Base-by-base conservation (phyloP, 2,329 filamentous ascomycete species). In the Stachybotrys chartarum region DNA sequence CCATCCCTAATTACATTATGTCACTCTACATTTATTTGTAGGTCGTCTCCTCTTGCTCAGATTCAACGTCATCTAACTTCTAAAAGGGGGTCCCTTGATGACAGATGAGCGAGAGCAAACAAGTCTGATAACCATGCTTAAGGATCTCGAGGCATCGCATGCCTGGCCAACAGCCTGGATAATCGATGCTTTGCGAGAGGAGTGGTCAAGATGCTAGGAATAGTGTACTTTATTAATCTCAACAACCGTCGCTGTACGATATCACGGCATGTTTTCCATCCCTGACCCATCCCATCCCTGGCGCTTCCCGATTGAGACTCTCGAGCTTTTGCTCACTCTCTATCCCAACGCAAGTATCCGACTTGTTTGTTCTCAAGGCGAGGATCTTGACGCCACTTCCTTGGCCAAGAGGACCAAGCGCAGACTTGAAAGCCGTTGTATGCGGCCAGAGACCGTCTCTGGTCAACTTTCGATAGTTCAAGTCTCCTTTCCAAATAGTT, bases 401-500 rank as follows among this genome's bases (percentile, higher is more conserved):
- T 5, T 74, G 74, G 4, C 84, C 85, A 32, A 88, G 68, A 1
- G 83, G 82, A 1, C 85, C 85, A 58, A 88, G 81, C 6, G 85
- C 84, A 47, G 79, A 74, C 14, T 75, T 72, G 69, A 88, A 88
- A 2, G 81, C 79, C 5, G 84, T 87, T 1, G 83, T 84, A 14
- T 84, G 73, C 59, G 80, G 75, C 85, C 85, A 88, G 58, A 75
- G 74, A 50, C 83, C 83, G 72, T 88, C 85, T 55, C 76, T 81
- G 42, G 80, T 83, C 58, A 88, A 63, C 63, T 88, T 88, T 50
- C 85, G 74, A 65, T 88, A 88, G 67, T 88, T 88, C 57, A 88
- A 66, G 68, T 88, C 85, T 6, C 85, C 85, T 70, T 88, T 88
- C 73, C 87, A 87, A 50, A 88, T 77, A 7, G 87, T 83, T 16